Evolutionary conservation across 495 filamentous ascomycete species (phyloP), one percentile per base, ranked within the genome.

Genomic region (Articulospora tetracladia): DNA sequence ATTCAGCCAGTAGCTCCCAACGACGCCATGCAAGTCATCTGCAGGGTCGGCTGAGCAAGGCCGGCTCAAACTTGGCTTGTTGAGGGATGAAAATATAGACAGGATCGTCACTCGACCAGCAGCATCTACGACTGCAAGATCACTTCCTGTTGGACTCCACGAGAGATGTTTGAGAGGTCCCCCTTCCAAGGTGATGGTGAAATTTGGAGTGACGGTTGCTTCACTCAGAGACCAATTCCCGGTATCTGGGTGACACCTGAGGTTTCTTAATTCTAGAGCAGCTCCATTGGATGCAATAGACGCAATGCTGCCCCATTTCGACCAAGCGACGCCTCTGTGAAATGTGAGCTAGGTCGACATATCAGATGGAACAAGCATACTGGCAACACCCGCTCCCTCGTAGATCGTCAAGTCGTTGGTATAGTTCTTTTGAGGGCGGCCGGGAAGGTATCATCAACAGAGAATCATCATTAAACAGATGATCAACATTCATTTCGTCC

Each of bases 251-350:
- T 84, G 79, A 62, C 87, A 88, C 25, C 82, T 79, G 10, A 98
- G 77, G 70, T 89, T 85, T 51, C 86, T 83, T 13, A 95, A 74
- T 60, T 86, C 83, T 28, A 97, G 76, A 6, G 76, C 77, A 23
- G 78, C 78, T 23, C 88, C 86, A 70, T 90, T 84, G n/a, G 81
- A 72, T 23, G 86, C 81, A 65, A 98, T 88, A 57, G 86, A 86
- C 27, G 93, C 93, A 70, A 98, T 89, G 66, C 86, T 91, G 57
- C 94, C 94, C 68, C 85, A 77, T 58, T 87, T 90, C 19, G 94
- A 97, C 95, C 95, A 98, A 51, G 87, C 87, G 55, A 97, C 81
- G 61, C 82, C 87, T 65, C 92, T 96, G 65, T 7, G 22, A 55
- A 30, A 20, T 32, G 48, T 76, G 46, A 60, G 36, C 17, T n/a